phyloP scores from a whole-genome alignment of 2,329 filamentous ascomycete genomes.

The Alternaria consortialis region DNA sequence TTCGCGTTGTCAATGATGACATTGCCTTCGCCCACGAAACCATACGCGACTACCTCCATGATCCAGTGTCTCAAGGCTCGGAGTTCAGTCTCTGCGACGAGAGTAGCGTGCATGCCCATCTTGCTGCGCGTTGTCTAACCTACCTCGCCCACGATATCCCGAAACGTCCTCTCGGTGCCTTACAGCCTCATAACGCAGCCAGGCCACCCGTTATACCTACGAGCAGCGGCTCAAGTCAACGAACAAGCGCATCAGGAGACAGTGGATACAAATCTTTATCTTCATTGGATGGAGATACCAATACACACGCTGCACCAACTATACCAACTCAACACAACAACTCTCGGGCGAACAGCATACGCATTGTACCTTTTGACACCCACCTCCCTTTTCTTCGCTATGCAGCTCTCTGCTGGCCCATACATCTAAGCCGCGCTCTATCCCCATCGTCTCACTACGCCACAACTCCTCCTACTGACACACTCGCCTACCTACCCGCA shows the following conservation, averaged over 20 bases:
- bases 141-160: slow-evolving; percentile 41
- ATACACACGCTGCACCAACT: slow-evolving; percentile 1
- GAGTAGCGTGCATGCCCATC: slow-evolving; percentile 36
- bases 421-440: slow-evolving; percentile 42
- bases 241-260: slow-evolving; percentile 39
- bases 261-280: slow-evolving; percentile 45
- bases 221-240: slow-evolving; percentile 34
- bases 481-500: slow-evolving; percentile 33
- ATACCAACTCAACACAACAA: slow-evolving; percentile 1
- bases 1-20: slow-evolving; percentile 28
- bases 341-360: slow-evolving; percentile 15
- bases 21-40: slow-evolving; percentile 37
- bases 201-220: slow-evolving; percentile 13
- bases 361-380: slow-evolving; percentile 32
- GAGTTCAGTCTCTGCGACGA: slow-evolving; percentile 39
- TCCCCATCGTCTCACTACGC: slow-evolving; percentile 5
- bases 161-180: slow-evolving; percentile 33
- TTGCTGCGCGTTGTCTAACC: slow-evolving; percentile 39
- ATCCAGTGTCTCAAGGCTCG: slow-evolving; percentile 23
- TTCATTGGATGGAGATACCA: slow-evolving; percentile 33
- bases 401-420: slow-evolving; percentile 43
- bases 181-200: slow-evolving; percentile 24
- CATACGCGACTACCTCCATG: slow-evolving; percentile 37
- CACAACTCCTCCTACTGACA: not conserved
- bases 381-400: slow-evolving; percentile 44